Conservation (phyloP, 441 rosid species). For the Viola pubescens region DNA sequence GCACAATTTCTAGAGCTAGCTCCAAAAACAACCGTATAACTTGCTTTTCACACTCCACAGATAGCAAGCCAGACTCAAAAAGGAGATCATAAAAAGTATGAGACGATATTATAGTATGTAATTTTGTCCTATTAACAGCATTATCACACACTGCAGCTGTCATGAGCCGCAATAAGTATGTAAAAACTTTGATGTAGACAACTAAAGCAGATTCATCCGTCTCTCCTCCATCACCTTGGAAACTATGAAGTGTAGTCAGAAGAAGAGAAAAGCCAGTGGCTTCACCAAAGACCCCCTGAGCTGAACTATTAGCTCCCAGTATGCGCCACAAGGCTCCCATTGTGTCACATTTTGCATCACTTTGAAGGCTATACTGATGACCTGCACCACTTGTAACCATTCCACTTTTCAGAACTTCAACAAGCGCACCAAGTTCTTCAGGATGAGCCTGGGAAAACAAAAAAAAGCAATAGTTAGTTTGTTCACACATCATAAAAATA, state of each 20-base stretch:
- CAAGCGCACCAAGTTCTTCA: slow-evolving; percentile 86
- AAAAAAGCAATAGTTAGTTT: slow-evolving; percentile 14
- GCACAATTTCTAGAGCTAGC: slow-evolving; percentile 93
- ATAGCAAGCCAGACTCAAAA: slow-evolving; percentile 89
- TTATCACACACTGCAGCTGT: slow-evolving; percentile 85
- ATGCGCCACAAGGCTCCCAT: slow-evolving; percentile 99
- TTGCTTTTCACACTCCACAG: slow-evolving; percentile 93
- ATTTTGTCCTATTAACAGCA: slow-evolving; percentile 78
- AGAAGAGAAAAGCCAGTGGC: slow-evolving; percentile 98
- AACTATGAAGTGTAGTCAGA: slow-evolving; percentile 86
- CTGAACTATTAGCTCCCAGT: slow-evolving; percentile 74
- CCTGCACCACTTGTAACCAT: slow-evolving; percentile 92
- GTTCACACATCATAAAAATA: slow-evolving; percentile 3
- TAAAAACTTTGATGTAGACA: slow-evolving; percentile 66
- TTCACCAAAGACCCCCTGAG: slow-evolving; percentile 95
- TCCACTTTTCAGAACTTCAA: slow-evolving; percentile 97
- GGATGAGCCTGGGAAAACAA: slow-evolving; percentile 65
- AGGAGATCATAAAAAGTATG: slow-evolving; percentile 96
- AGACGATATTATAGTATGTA: slow-evolving; percentile 75
- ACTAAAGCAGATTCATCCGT: slow-evolving; percentile 49
- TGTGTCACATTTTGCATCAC: slow-evolving; percentile 94
- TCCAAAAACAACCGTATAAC: slow-evolving; percentile 87
- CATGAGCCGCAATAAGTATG: slow-evolving; percentile 82
- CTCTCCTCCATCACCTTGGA: slow-evolving; percentile 64
- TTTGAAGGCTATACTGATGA: slow-evolving; percentile 83